Percentiles rank a stretch among this genome's conserved stretches.
These are phyloP conservation scores for Neurospora tetraspora DNA, from an alignment of 495 filamentous ascomycete genomes.

Conservation along the genomic window DNA sequence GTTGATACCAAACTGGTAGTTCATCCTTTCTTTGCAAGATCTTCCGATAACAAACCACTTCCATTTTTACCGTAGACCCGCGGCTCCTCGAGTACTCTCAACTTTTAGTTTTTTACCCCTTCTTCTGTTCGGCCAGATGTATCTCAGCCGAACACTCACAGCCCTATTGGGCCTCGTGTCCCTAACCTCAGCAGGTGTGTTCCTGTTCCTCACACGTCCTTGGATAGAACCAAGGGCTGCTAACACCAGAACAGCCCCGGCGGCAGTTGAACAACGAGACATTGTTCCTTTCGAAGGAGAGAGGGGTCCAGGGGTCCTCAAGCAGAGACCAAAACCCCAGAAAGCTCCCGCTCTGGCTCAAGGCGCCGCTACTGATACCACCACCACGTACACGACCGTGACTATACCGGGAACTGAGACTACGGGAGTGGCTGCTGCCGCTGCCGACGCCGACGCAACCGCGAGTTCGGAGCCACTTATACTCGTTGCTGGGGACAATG, in stretches of 20 bases:
- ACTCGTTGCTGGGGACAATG: background rate
- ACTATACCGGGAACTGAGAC: background rate
- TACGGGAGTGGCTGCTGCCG: background rate
- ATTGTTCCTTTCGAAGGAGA: background rate
- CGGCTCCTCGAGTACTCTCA: background rate
- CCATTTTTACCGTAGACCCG: background rate
- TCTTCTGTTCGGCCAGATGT: background rate
- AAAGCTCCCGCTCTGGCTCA: background rate
- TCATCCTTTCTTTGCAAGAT: background rate
- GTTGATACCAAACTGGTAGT: background rate
- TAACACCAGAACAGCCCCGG: background rate
- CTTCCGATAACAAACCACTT: background rate
- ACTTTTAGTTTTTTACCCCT: background rate
- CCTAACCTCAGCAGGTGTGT: background rate
- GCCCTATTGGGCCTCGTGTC: background rate
- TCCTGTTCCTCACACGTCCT: background rate
- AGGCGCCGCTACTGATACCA: background rate
- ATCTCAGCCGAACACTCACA: background rate
- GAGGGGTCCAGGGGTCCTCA: background rate
- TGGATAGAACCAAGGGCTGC: background rate
- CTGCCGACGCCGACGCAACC: background rate
- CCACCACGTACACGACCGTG: background rate
- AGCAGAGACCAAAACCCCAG: background rate
- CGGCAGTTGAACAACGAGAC: background rate
- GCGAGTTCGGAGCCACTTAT: background rate